Evolutionary conservation across 2,329 filamentous ascomycete species (phyloP).

Genomic region (Xylaria sp.): DNA sequence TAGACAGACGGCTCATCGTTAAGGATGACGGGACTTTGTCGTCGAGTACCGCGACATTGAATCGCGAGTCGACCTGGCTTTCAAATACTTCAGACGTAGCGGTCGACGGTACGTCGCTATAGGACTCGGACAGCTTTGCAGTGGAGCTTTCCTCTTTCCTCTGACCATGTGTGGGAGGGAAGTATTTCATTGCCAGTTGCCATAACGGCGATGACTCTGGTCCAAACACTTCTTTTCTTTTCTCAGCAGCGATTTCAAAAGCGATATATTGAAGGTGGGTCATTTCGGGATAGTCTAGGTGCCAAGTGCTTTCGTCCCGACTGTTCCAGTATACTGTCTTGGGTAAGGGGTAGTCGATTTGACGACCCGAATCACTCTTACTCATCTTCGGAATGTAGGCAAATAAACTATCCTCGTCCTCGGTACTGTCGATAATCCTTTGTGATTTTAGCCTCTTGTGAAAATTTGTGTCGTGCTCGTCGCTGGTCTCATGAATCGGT

Average conservation of each 20-base stretch:
- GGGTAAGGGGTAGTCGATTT: constrained; percentile 52
- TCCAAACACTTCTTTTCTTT: constrained; percentile 48
- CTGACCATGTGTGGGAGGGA: constrained; percentile 40
- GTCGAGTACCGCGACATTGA: constrained; percentile 36
- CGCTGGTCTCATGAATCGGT: constrained; percentile 46
- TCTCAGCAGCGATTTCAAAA: constrained; percentile 48
- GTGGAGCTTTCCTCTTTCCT: constrained; percentile 24
- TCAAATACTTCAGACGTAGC: constrained; percentile 23
- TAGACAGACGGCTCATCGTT: constrained; percentile 31
- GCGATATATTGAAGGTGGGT: constrained; percentile 53
- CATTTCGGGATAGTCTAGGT: constrained; percentile 60
- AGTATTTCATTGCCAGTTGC: constrained; percentile 54
- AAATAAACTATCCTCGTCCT: constrained; percentile 44
- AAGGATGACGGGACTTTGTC: constrained; percentile 36
- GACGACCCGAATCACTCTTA: constrained; percentile 47
- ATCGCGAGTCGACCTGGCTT: constrained; percentile 29
- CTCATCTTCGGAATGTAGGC: constrained; percentile 46
- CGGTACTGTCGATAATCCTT: constrained; percentile 35
- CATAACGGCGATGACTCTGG: constrained; percentile 49
- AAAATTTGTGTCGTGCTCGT: constrained; percentile 41
- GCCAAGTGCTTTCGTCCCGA: constrained; percentile 51
- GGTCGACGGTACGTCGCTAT: constrained; percentile 26
- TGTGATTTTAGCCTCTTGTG: constrained; percentile 52
- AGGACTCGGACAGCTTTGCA: constrained; percentile 27
- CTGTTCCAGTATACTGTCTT: constrained; percentile 55